A percentile compares a stretch with the other conserved stretches of the same genome.
Conservation (phyloP, 108 stramenopile species). For the Fragilaria radians region DNA sequence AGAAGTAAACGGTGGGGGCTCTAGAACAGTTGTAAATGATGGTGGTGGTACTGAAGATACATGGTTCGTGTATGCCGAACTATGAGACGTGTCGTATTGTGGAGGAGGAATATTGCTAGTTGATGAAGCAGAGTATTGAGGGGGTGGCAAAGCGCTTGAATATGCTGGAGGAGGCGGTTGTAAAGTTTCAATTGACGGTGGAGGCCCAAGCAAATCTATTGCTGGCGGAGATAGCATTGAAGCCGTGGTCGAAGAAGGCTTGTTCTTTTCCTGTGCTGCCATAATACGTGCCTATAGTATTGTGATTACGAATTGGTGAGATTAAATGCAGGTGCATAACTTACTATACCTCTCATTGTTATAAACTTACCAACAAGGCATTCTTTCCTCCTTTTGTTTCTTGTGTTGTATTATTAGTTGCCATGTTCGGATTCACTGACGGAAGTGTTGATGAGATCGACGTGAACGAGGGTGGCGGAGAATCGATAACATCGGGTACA, state of each 20-base stretch:
- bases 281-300: slow-evolving; percentile 61
- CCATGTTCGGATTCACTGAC: slow-evolving; percentile 18
- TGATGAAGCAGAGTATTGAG: slow-evolving; percentile 7
- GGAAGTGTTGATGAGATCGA: slow-evolving; percentile 1
- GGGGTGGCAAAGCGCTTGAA: slow-evolving; percentile 20
- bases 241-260: no score
- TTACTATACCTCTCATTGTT: not conserved
- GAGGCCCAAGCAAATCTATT: not conserved
- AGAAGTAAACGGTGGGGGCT: slow-evolving; percentile 31
- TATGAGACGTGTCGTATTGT: no score
- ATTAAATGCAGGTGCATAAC: not conserved
- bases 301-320: not conserved
- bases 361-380: slow-evolving; percentile 58
- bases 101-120: slow-evolving; percentile 6
- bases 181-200: not conserved
- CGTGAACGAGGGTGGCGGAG: slow-evolving; percentile 2
- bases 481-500: not conserved
- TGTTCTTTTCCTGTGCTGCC: slow-evolving; percentile 77
- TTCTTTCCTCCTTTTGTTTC: slow-evolving; percentile 33
- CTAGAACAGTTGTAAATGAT: slow-evolving; percentile 17
- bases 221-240: slow-evolving; percentile 2
- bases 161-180: no score
- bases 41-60: slow-evolving; percentile 9
- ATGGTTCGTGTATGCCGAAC: no score
- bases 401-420: no score